Conservation (phyloP, 495 filamentous ascomycete genomes). For the Daldinia childiae region DNA sequence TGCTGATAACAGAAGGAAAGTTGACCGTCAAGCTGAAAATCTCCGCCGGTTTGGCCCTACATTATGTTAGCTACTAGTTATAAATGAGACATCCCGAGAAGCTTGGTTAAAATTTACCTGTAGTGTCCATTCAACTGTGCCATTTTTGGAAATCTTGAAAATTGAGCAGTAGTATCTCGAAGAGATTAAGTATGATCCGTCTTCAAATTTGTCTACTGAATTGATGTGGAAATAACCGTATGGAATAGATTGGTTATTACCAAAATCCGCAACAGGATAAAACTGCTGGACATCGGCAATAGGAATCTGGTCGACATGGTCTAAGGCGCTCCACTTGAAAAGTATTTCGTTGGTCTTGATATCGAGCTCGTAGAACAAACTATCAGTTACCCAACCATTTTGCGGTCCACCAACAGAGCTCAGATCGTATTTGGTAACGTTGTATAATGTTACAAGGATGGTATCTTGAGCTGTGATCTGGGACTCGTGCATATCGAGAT, state of each 20-base stretch:
- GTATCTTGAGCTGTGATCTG: slow-evolving; percentile 57
- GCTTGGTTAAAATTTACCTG: slow-evolving; percentile 14
- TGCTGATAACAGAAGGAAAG: slow-evolving; percentile 36
- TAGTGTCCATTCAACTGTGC: slow-evolving; percentile 31
- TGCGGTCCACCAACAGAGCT: slow-evolving; percentile 48
- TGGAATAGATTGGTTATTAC: slow-evolving; percentile 24
- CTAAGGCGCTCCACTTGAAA: slow-evolving; percentile 27
- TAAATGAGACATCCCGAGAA: not conserved
- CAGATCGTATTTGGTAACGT: slow-evolving; percentile 48
- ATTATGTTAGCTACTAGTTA: not conserved
- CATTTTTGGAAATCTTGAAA: slow-evolving; percentile 29
- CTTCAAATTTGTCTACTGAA: slow-evolving; percentile 30
- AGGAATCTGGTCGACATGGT: slow-evolving; percentile 29
- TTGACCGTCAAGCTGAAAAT: slow-evolving; percentile 22
- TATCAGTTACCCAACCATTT: slow-evolving; percentile 35
- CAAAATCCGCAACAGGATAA: slow-evolving; percentile 26
- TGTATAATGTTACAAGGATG: slow-evolving; percentile 56
- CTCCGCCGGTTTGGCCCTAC: slow-evolving; percentile 31
- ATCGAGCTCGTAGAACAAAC: slow-evolving; percentile 35
- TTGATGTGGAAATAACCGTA: slow-evolving; percentile 39
- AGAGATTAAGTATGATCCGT: slow-evolving; percentile 35
- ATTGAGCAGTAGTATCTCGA: slow-evolving; percentile 34
- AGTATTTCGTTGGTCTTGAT: slow-evolving; percentile 32
- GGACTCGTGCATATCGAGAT: slow-evolving; percentile 54
- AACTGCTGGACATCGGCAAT: slow-evolving; percentile 25